A percentile compares a stretch with the other conserved stretches of the same genome.
Evolutionary conservation across 1,284 basidiomycete genomes (phyloP).

Genomic region (Microstroma glucosiphilum): DNA sequence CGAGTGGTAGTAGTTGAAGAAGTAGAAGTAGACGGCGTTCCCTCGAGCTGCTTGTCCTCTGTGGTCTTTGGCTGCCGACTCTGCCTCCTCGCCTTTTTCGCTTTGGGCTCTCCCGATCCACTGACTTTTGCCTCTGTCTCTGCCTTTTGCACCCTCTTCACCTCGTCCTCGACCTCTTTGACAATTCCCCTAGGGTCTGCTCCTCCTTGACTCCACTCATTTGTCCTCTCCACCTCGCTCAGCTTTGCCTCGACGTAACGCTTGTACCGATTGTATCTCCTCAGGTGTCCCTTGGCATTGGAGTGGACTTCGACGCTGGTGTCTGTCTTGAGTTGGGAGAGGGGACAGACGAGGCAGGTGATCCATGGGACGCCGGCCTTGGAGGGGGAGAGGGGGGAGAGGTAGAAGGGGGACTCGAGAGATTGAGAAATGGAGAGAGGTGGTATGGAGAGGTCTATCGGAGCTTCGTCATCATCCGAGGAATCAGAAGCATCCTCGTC

Average conservation of each 20-base stretch:
- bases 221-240: neutral
- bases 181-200: neutral
- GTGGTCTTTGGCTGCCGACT: neutral
- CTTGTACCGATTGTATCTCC: neutral
- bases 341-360: slow-evolving; percentile 1
- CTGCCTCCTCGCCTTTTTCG: neutral
- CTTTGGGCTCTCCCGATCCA: neutral
- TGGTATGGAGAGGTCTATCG: neutral
- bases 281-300: neutral
- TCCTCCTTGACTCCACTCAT: neutral
- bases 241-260: neutral
- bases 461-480: neutral
- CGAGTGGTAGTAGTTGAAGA: no score
- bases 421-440: neutral
- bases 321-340: slow-evolving; percentile 4
- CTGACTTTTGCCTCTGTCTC: neutral
- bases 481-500: no score
- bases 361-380: slow-evolving; percentile 2
- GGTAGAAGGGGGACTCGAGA: slow-evolving; percentile 1
- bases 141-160: neutral
- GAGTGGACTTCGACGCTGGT: neutral
- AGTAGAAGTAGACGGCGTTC: neutral
- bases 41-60: neutral
- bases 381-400: neutral
- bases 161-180: neutral